A percentile compares a stretch with the other conserved stretches of the same genome.
Conservation (phyloP, 2,329 filamentous ascomycete genomes). For the Thielaviopsis cerberus region DNA sequence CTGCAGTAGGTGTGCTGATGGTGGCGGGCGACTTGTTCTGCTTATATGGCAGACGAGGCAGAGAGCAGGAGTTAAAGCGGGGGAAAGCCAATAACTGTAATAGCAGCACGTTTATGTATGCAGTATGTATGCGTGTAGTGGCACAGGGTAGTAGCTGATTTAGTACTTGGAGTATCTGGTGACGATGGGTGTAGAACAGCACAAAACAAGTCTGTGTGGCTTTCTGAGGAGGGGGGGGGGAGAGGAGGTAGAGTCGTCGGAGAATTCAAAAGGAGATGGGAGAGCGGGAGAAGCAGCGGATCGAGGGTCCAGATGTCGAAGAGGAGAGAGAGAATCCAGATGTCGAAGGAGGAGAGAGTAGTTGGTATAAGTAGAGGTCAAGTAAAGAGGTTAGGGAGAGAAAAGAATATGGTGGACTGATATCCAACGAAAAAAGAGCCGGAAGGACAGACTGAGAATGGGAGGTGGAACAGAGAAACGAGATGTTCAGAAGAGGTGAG, state of each 20-base stretch:
- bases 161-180: background rate
- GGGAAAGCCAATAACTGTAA: background rate
- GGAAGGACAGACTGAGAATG: background rate
- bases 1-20: background rate
- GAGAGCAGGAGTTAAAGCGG: background rate
- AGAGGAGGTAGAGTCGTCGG: background rate
- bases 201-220: background rate
- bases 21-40: background rate
- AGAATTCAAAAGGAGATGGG: background rate
- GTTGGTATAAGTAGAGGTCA: background rate
- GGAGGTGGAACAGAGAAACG: background rate
- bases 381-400: background rate
- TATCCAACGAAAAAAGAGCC: background rate
- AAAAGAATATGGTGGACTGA: background rate
- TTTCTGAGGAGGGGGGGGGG: too few species aligned
- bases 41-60: background rate
- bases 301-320: too few species aligned
- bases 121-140: background rate
- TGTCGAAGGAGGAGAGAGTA: too few species aligned
- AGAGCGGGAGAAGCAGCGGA: background rate
- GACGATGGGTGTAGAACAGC: background rate
- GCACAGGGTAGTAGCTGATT: background rate
- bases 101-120: background rate
- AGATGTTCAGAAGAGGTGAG: background rate
- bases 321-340: too few species aligned